Conservation (phyloP, 805 yeast species). For the Metschnikowia baotianmanensis region DNA sequence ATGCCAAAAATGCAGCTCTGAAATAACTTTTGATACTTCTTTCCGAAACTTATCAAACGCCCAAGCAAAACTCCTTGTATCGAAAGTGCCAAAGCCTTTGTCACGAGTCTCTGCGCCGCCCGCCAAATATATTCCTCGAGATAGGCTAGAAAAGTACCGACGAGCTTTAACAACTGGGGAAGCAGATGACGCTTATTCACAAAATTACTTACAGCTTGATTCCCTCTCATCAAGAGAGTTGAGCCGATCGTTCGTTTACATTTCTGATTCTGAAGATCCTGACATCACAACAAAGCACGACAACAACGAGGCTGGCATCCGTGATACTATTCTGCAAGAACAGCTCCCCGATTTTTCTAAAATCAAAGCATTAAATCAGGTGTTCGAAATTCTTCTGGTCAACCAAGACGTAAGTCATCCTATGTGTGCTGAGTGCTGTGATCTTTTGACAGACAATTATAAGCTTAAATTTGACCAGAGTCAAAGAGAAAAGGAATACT, state of each 20-base stretch:
- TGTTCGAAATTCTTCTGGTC: constrained; percentile 66
- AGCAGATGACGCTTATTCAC: not conserved
- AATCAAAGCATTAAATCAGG: constrained; percentile 53
- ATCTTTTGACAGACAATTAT: constrained; percentile 58
- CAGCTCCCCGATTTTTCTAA: constrained; percentile 27
- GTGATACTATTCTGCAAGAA: constrained; percentile 5
- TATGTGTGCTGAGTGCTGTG: constrained; percentile 83
- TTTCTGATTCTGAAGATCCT: constrained; percentile 21
- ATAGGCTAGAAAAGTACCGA: constrained; percentile 26
- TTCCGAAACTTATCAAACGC: constrained; percentile 50
- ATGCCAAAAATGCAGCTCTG: constrained; percentile 65
- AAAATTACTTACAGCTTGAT: constrained; percentile 1
- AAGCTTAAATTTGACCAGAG: constrained; percentile 69
- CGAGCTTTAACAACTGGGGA: constrained; percentile 15
- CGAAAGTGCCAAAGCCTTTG: constrained; percentile 24
- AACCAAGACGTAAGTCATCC: constrained; percentile 81
- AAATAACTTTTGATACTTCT: constrained; percentile 55
- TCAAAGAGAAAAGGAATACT: constrained; percentile 74
- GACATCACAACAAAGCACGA: constrained; percentile 13
- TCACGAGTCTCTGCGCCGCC: constrained; percentile 25
- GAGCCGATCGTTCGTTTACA: constrained; percentile 17
- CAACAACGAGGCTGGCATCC: constrained; percentile 5
- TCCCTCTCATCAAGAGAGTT: not conserved
- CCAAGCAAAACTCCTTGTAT: constrained; percentile 52
- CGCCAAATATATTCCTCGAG: constrained; percentile 35